Evolutionary conservation across 2,329 filamentous ascomycete species (phyloP), one percentile per base, ranked within the genome.

Genomic region (Neofusicoccum kwambonambiense): DNA sequence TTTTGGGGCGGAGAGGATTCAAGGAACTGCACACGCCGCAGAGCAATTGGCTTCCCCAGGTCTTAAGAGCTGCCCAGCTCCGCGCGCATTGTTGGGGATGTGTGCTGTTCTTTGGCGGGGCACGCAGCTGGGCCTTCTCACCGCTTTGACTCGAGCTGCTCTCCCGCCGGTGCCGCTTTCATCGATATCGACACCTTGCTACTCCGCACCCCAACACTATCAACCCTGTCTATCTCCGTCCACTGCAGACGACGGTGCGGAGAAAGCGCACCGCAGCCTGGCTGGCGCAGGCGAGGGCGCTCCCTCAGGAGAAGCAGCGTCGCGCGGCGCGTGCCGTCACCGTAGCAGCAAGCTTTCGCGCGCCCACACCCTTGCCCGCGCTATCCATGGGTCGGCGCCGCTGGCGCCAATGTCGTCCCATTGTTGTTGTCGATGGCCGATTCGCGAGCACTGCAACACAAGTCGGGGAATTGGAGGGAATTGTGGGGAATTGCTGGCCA

Each of bases 101-200:
- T 60, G 56, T 47, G 56, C 47, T 60, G 56, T 60, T 60, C 56
- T 58, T 34, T 34, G 41, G 56, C 56, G 56, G 56, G 56, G 56
- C 56, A 47, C 37, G 42, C 42, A 35, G 54, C 54, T 44, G 37
- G 39, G 22, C 41, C 34, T 35, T 58, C 27, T 31, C 54, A 58
- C 54, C 54, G 54, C 54, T 58, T 34, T 44, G 51, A 22, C 51
- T 42, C 37, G 51, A 56, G 37, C 50, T 57, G 54, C 39, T 34
- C 22, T 56, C 50, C 15, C 31, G 49, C 35, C 22, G 17, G 37
- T 9, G 35, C 39, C 15, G 54, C 39, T 58, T 45, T 31, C 15
- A 42, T 34, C 39, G 27, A 31, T 7, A 31, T 31, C 6, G 27
- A 31, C 27, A 31, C 27, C 27, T 31, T 31, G 27, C 27, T 31